A percentile compares a stretch with the other conserved stretches of the same genome.
Conservation (phyloP, 768 basidiomycete genomes). For the Tubosaeta sp. region DNA sequence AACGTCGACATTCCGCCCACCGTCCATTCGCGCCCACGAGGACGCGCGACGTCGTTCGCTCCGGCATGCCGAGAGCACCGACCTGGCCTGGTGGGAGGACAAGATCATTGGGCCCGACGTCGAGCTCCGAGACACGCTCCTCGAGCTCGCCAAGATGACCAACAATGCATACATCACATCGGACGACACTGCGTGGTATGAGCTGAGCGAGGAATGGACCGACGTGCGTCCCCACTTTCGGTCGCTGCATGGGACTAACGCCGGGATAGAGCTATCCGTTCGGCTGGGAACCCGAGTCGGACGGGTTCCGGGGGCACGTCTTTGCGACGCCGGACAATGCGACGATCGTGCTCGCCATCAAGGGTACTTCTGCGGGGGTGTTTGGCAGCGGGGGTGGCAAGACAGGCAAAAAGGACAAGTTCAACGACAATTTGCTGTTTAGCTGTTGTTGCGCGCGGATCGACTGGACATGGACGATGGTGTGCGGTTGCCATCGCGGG, state of each 20-base stretch:
- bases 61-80: constrained; percentile 42
- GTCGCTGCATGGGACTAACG: background rate
- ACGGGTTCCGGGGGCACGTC: constrained; percentile 89
- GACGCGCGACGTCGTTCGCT: constrained; percentile 44
- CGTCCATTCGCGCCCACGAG: constrained; percentile 43
- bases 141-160: constrained; percentile 90
- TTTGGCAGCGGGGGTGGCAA: constrained; percentile 68
- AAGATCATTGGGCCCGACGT: constrained; percentile 74
- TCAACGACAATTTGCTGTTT: constrained; percentile 91
- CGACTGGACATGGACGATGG: constrained; percentile 91
- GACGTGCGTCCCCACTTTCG: constrained; percentile 30
- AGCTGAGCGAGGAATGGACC: constrained; percentile 64
- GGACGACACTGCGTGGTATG: constrained; percentile 71
- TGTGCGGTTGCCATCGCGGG: constrained; percentile 83
- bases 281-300: constrained; percentile 87
- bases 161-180: constrained; percentile 82
- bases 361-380: constrained; percentile 82
- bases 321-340: constrained; percentile 81
- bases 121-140: constrained; percentile 67
- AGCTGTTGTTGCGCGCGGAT: constrained; percentile 92
- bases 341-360: constrained; percentile 85
- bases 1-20: constrained; percentile 40
- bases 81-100: constrained; percentile 67
- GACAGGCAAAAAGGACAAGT: constrained; percentile 87
- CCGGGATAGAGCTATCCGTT: constrained; percentile 51